Conservation (phyloP, 2,329 filamentous ascomycete species). For the Paracamarosporium sp. region DNA sequence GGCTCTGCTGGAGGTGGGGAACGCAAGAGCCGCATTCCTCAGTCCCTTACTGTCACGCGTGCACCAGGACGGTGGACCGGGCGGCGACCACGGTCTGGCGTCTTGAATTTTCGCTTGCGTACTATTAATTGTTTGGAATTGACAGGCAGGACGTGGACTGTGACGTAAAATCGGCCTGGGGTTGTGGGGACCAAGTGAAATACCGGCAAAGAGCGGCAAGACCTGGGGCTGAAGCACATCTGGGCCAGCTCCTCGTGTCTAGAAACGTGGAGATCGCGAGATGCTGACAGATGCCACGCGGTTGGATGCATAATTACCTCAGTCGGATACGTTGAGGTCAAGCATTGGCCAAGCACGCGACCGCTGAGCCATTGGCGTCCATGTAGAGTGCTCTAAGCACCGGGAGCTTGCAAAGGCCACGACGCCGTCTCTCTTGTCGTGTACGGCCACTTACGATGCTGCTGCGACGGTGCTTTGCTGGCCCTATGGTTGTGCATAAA, state of each 20-base stretch:
- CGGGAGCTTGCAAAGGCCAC: neutral
- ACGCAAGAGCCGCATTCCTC: neutral
- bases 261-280: neutral
- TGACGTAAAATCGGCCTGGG: neutral
- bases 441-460: neutral
- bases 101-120: neutral
- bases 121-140: neutral
- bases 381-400: too few relatives aligned
- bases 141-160: neutral
- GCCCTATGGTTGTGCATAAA: neutral
- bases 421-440: neutral
- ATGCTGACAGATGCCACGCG: neutral
- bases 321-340: neutral
- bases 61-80: neutral
- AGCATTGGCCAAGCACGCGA: too few relatives aligned
- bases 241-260: neutral
- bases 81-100: neutral
- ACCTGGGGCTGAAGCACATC: neutral
- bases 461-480: neutral
- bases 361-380: too few relatives aligned
- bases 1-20: conserved; percentile 7
- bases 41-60: conserved; percentile 4
- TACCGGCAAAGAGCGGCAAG: neutral
- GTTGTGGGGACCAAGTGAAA: neutral
- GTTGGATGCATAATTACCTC: neutral